Evolutionary conservation across 768 basidiomycete species (phyloP).

Genomic region (Lentinula guzmanii): DNA sequence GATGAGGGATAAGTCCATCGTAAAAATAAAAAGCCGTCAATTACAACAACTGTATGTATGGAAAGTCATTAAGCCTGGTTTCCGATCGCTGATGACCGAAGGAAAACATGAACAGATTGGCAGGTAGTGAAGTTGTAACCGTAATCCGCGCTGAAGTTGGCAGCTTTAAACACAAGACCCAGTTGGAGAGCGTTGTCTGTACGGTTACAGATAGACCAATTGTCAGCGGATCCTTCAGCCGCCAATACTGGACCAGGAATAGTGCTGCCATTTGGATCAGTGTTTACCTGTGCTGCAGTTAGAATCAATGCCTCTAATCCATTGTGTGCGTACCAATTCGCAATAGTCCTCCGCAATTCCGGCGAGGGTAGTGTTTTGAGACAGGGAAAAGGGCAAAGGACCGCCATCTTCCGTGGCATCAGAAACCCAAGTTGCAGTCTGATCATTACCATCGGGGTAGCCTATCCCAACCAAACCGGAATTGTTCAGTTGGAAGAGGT

Average conservation of each 20-base stretch:
- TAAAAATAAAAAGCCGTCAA: not conserved
- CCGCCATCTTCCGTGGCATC: not conserved
- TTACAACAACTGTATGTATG: not conserved
- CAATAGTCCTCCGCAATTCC: conserved; percentile 1
- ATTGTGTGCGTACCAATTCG: not conserved
- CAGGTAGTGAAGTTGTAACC: not conserved
- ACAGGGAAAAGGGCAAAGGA: not conserved
- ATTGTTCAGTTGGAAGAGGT: not conserved
- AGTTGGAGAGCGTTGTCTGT: not conserved
- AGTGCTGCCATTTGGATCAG: not conserved
- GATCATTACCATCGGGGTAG: not conserved
- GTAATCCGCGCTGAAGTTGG: not conserved
- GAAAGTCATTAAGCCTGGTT: not conserved
- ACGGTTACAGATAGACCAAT: not conserved
- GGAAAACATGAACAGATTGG: not conserved
- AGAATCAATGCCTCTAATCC: no score
- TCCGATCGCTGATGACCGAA: not conserved
- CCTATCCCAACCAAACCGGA: not conserved
- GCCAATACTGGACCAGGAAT: not conserved
- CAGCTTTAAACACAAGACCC: not conserved
- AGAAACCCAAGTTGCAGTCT: not conserved
- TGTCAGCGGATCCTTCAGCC: not conserved
- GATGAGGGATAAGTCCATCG: not conserved
- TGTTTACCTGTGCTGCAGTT: not conserved
- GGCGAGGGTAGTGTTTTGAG: not conserved